Conservation (phyloP, 2,329 filamentous ascomycete species). For the Paracoccidioides lutzii region DNA sequence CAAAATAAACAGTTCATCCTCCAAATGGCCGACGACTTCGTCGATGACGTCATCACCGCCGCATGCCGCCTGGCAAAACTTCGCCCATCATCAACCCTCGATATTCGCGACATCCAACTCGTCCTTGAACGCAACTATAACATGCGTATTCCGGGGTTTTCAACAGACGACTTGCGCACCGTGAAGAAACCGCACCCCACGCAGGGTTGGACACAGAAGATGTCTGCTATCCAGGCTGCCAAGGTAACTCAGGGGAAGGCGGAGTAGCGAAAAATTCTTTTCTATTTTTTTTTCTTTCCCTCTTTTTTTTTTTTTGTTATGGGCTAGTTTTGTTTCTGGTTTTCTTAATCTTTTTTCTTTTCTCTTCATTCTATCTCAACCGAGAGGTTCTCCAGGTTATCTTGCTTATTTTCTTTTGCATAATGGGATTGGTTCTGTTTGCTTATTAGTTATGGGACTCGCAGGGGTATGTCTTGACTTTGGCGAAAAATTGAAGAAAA, state of each 20-base stretch:
- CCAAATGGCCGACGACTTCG: slow-evolving; percentile 81
- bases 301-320: no score
- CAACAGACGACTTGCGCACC: slow-evolving; percentile 83
- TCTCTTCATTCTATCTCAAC: neutral
- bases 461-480: no score
- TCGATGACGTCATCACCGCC: slow-evolving; percentile 76
- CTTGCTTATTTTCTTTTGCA: no score
- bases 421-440: no score
- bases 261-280: slow-evolving; percentile 16
- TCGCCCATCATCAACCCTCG: slow-evolving; percentile 76
- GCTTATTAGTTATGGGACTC: no score
- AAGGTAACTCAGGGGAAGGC: slow-evolving; percentile 49
- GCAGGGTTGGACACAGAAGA: slow-evolving; percentile 84
- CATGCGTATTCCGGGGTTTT: slow-evolving; percentile 86
- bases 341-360: neutral
- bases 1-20: slow-evolving; percentile 57
- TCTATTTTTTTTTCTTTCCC: neutral
- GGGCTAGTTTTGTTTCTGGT: no score
- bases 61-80: slow-evolving; percentile 90
- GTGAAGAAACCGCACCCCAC: slow-evolving; percentile 88
- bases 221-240: slow-evolving; percentile 88
- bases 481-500: no score
- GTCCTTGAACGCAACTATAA: slow-evolving; percentile 77
- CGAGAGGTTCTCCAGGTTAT: neutral
- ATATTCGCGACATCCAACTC: slow-evolving; percentile 75